These are phyloP conservation scores for Tuber indicum DNA, from an alignment of 495 filamentous ascomycete species.

Conservation along the genomic window DNA sequence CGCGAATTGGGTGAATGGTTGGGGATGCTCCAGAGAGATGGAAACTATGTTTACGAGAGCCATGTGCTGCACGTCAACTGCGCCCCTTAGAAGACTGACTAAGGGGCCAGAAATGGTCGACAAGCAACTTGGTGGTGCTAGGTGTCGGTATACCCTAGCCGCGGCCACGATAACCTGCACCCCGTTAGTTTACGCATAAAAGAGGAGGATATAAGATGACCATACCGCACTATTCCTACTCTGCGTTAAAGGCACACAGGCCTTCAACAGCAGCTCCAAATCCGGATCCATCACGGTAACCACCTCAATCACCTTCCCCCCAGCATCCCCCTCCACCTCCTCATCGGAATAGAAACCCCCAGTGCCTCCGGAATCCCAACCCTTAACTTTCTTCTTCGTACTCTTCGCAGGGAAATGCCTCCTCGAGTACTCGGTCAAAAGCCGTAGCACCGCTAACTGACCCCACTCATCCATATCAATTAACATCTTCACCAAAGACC, in stretches of 20 bases:
- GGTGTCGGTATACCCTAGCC: slow-evolving; percentile 71
- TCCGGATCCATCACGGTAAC: slow-evolving; percentile 67
- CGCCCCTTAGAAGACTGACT: slow-evolving; percentile 72
- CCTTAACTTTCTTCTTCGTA: slow-evolving; percentile 49
- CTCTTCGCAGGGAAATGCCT: slow-evolving; percentile 78
- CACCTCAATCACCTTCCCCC: slow-evolving; percentile 50
- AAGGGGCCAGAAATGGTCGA: slow-evolving; percentile 69
- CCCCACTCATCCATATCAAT: slow-evolving; percentile 99
- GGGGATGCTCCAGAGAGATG: slow-evolving; percentile 65
- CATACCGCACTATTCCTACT: slow-evolving; percentile 76
- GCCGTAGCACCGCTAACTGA: slow-evolving; percentile 69
- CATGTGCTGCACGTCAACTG: slow-evolving; percentile 78
- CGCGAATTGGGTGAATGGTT: slow-evolving; percentile 72
- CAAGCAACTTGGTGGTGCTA: slow-evolving; percentile 70
- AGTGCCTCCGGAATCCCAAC: slow-evolving; percentile 42
- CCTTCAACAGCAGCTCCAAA: slow-evolving; percentile 70
- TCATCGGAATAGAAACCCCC: slow-evolving; percentile 77
- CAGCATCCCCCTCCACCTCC: slow-evolving; percentile 47
- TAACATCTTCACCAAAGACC: slow-evolving; percentile 73
- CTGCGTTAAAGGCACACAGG: slow-evolving; percentile 75
- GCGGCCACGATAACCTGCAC: slow-evolving; percentile 67
- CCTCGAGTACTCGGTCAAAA: slow-evolving; percentile 77
- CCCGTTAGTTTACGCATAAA: slow-evolving; percentile 9
- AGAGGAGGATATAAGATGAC: neutral
- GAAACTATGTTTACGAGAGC: slow-evolving; percentile 90